These are phyloP conservation scores for Sporothrix brasiliensis DNA, from an alignment of 2,329 filamentous ascomycete genomes.

Conservation along the genomic window DNA sequence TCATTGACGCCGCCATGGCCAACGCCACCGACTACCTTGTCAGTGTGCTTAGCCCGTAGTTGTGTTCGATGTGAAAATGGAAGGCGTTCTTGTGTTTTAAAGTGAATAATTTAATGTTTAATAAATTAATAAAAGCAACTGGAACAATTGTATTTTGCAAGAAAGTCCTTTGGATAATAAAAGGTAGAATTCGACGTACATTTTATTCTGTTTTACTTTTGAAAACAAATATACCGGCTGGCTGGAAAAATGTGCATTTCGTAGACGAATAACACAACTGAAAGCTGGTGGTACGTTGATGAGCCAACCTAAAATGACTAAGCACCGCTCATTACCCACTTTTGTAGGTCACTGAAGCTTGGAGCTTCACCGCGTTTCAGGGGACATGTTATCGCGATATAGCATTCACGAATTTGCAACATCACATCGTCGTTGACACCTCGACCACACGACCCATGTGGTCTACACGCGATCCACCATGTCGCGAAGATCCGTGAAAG, in stretches of 20 bases:
- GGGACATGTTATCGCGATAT: conserved; percentile 6
- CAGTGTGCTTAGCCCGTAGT: background rate
- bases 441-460: conserved; percentile 18
- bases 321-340: background rate
- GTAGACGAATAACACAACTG: too few relatives aligned
- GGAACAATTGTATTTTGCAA: too few relatives aligned
- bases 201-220: too few relatives aligned
- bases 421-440: background rate
- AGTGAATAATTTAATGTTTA: background rate
- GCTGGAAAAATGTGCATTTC: too few relatives aligned
- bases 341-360: background rate
- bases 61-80: background rate
- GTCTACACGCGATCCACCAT: conserved; percentile 47
- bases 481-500: conserved; percentile 77
- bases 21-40: background rate
- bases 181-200: too few relatives aligned
- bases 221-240: too few relatives aligned
- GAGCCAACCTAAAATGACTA: background rate
- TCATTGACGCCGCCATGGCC: background rate
- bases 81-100: background rate
- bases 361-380: conserved; percentile 17
- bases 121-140: background rate
- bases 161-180: too few relatives aligned
- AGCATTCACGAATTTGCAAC: too few relatives aligned
- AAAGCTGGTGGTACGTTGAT: too few relatives aligned